Percentiles rank a stretch among this genome's conserved stretches.
Evolutionary conservation across 2,329 filamentous ascomycete genomes (phyloP).

Genomic region (Monosporascus cannonballus): DNA sequence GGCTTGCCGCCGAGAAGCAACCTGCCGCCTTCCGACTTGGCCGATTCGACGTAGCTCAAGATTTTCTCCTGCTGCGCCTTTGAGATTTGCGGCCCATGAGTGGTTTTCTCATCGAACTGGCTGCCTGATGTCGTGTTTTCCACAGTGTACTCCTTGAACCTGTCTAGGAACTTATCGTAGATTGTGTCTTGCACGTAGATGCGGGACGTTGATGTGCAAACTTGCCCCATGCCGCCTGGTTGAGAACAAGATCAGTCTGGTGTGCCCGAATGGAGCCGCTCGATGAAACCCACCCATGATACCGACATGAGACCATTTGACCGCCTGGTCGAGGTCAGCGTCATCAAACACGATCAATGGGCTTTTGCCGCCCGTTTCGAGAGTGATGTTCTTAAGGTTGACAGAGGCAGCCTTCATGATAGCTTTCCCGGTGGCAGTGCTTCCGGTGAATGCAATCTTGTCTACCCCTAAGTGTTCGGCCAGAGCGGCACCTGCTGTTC

Average conservation of each 20-base stretch:
- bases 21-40: constrained; percentile 63
- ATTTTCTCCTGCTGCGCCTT: constrained; percentile 66
- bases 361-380: constrained; percentile 63
- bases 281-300: constrained; percentile 45
- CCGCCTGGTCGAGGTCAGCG: constrained; percentile 60
- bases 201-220: constrained; percentile 61
- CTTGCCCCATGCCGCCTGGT: constrained; percentile 43
- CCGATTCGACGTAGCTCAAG: constrained; percentile 62
- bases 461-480: constrained; percentile 63
- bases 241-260: background rate
- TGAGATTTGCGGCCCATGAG: constrained; percentile 70
- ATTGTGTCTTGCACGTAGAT: constrained; percentile 57
- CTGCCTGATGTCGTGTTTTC: constrained; percentile 60
- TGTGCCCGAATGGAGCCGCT: background rate
- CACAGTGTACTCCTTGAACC: constrained; percentile 55
- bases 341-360: constrained; percentile 60
- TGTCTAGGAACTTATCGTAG: constrained; percentile 56
- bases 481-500: constrained; percentile 61
- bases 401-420: constrained; percentile 70
- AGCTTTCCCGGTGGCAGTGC: constrained; percentile 62
- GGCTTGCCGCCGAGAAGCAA: constrained; percentile 54
- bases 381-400: constrained; percentile 60
- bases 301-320: constrained; percentile 49
- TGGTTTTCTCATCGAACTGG: constrained; percentile 62
- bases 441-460: constrained; percentile 76